Conservation (phyloP, 805 yeast species). For the Cyberlindnera galapagoensis region DNA sequence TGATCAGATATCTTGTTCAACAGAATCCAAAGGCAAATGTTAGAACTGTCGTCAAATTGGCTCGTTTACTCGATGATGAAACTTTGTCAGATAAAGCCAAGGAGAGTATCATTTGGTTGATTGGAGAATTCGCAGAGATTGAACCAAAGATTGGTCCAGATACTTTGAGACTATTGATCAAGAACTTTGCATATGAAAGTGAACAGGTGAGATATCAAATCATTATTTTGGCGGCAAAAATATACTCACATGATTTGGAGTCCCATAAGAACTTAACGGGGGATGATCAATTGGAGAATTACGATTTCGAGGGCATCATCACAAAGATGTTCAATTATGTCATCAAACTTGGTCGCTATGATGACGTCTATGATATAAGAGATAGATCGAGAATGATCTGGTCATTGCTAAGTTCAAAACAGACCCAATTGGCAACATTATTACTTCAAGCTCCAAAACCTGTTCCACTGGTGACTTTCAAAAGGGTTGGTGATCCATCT, state of each 20-base stretch:
- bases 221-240: slow-evolving; percentile 67
- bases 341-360: slow-evolving; percentile 64
- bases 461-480: slow-evolving; percentile 35
- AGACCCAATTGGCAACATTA: slow-evolving; percentile 58
- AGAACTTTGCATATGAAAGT: slow-evolving; percentile 46
- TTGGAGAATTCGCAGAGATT: slow-evolving; percentile 67
- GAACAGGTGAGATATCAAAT: slow-evolving; percentile 63
- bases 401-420: slow-evolving; percentile 45
- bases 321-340: slow-evolving; percentile 54
- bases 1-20: slow-evolving; percentile 68
- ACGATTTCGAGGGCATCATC: slow-evolving; percentile 30
- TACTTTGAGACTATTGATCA: slow-evolving; percentile 53
- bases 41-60: slow-evolving; percentile 47
- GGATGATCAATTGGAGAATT: slow-evolving; percentile 21
- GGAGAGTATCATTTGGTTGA: slow-evolving; percentile 83
- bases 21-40: slow-evolving; percentile 47
- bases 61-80: slow-evolving; percentile 25
- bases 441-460: slow-evolving; percentile 76
- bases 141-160: slow-evolving; percentile 63
- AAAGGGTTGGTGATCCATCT: slow-evolving; percentile 16
- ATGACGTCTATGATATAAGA: slow-evolving; percentile 66
- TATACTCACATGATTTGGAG: slow-evolving; percentile 51
- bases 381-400: slow-evolving; percentile 76
- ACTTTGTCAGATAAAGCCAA: slow-evolving; percentile 45
- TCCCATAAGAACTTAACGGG: slow-evolving; percentile 24